Conservation (phyloP, 257 asterid genomes). For the Verbena officinalis region DNA sequence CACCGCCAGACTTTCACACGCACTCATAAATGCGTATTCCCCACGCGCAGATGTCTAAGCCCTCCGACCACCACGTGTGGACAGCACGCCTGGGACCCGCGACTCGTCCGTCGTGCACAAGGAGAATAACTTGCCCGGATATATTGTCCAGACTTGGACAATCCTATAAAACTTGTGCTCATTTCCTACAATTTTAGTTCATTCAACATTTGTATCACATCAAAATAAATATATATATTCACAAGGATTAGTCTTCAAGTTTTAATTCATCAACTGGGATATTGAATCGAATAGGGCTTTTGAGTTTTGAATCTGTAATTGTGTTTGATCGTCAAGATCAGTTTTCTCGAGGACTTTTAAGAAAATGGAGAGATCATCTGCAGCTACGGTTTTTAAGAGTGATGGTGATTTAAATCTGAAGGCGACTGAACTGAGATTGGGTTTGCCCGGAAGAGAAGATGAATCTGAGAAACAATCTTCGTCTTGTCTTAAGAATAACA, state of each 20-base stretch:
- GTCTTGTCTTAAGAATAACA: constrained; percentile 37
- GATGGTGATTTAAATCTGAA: constrained; percentile 39
- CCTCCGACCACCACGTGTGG: constrained; percentile 21
- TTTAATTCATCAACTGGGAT: not conserved
- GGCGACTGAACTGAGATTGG: constrained; percentile 61
- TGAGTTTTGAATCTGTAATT: too few relatives aligned
- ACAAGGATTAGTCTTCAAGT: too few relatives aligned
- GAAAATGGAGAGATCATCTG: constrained; percentile 32
- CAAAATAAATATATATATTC: too few relatives aligned
- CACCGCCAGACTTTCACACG: constrained; percentile 22
- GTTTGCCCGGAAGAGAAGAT: constrained; percentile 58
- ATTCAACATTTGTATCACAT: not conserved
- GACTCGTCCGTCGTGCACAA: constrained; percentile 45
- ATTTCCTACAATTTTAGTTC: not conserved
- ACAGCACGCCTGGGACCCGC: constrained; percentile 29
- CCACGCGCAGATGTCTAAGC: not conserved
- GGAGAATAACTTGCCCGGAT: constrained; percentile 45
- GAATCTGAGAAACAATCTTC: constrained; percentile 41
- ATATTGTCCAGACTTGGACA: constrained; percentile 27
- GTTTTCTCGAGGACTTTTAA: not conserved
- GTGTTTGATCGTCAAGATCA: too few relatives aligned
- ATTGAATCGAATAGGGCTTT: too few relatives aligned
- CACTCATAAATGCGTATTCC: constrained; percentile 4
- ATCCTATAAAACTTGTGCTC: constrained; percentile 38
- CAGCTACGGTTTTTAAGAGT: constrained; percentile 24